phyloP scores from a whole-genome alignment of 139 green algal genomes.

The Chara braunii region DNA sequence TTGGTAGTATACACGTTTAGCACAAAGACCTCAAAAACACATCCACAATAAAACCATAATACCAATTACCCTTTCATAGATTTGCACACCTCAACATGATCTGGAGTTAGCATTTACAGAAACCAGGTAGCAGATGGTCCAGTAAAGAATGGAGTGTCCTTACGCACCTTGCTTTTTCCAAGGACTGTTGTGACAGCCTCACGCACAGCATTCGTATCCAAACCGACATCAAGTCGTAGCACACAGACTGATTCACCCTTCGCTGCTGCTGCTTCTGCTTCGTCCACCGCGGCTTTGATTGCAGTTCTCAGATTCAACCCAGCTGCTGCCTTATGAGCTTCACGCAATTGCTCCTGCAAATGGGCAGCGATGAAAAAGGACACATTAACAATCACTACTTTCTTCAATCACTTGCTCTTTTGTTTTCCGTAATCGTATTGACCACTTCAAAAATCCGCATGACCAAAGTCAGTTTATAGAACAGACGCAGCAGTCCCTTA shows the following conservation, averaged over 20 bases:
- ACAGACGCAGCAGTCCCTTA: too few species aligned
- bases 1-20: too few species aligned
- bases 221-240: slow-evolving; percentile 49
- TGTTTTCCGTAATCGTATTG: too few species aligned
- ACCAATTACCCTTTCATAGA: too few species aligned
- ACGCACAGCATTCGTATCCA: slow-evolving; percentile 63
- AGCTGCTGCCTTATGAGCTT: slow-evolving; percentile 63
- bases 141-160: too few species aligned
- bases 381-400: slow-evolving; percentile 1
- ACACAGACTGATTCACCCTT: slow-evolving; percentile 22
- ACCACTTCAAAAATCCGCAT: too few species aligned
- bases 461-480: too few species aligned
- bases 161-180: slow-evolving; percentile 25
- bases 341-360: slow-evolving; percentile 46
- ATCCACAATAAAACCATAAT: too few species aligned
- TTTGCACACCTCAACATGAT: too few species aligned
- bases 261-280: slow-evolving; percentile 29
- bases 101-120: too few species aligned
- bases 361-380: not conserved
- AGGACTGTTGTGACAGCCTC: slow-evolving; percentile 50
- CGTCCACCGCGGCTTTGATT: slow-evolving; percentile 36
- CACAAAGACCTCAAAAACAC: too few species aligned
- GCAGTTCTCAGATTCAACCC: slow-evolving; percentile 63
- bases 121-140: too few species aligned
- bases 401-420: not conserved